These are phyloP conservation scores for Leccinum aurantiacum DNA, from an alignment of 768 basidiomycete genomes.

Conservation along the genomic window DNA sequence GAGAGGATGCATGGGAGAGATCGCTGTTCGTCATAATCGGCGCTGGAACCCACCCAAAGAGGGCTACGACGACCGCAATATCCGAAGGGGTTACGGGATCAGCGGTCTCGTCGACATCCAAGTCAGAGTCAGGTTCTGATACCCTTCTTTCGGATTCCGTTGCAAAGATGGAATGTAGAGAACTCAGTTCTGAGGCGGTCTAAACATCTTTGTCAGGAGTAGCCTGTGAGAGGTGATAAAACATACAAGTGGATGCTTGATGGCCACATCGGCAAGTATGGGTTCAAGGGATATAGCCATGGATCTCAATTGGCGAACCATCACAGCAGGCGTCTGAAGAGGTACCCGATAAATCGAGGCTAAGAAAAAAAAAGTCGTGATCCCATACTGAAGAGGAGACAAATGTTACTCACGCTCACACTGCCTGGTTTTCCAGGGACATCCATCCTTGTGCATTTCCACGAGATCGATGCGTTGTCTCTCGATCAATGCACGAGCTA, in stretches of 20 bases:
- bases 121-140: constrained; percentile 28
- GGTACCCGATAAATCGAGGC: constrained; percentile 77
- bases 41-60: constrained; percentile 50
- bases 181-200: constrained; percentile 58
- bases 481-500: constrained; percentile 70
- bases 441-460: constrained; percentile 74
- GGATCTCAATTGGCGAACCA: constrained; percentile 58
- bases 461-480: constrained; percentile 69
- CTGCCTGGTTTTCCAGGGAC: constrained; percentile 81
- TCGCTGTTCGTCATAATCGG: constrained; percentile 26
- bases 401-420: constrained; percentile 61
- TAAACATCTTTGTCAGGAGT: constrained; percentile 30
- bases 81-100: constrained; percentile 34
- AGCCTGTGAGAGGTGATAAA: not conserved
- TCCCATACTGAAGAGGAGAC: not conserved
- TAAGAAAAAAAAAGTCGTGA: constrained; percentile 17
- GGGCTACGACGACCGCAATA: constrained; percentile 39
- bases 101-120: constrained; percentile 12
- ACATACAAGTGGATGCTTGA: constrained; percentile 75
- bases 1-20: constrained; percentile 14
- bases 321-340: constrained; percentile 61
- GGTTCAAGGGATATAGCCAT: constrained; percentile 55
- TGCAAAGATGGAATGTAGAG: constrained; percentile 48
- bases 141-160: constrained; percentile 26
- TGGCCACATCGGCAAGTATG: constrained; percentile 50